Base-by-base conservation (phyloP, 2,329 filamentous ascomycete genomes). In the Penicillium decumbens region DNA sequence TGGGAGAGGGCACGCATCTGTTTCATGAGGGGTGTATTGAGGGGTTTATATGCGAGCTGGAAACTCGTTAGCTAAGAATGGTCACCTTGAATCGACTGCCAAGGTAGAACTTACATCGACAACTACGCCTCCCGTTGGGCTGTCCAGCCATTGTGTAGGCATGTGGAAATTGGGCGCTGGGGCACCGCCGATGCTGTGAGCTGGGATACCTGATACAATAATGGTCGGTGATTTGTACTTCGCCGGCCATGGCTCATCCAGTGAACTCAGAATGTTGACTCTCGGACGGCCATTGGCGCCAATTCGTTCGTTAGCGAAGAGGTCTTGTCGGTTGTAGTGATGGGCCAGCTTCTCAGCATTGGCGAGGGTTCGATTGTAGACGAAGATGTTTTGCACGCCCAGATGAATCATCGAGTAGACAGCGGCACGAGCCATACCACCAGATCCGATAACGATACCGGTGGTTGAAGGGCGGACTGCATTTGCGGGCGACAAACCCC, bases 401-500 rank as follows among this genome's bases (percentile, higher is more conserved):
- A 70, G 50, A 33, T 70, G 64, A 25, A 71, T 66, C 60, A 72
- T 65, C 2, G 70, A 66, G 49, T 72, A 73, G 6, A 72, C 61
- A 25, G 68, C 71, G 18, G 71, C 70, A 6, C 70, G 69, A 8
- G 70, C 70, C 64, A 72, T 71, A 37, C 70, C 71, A 25, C 83
- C 83, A 1, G 83, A 82, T 25, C 83, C 83, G 27, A 86, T 77
- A 20, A 86, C 76, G 12, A 86, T 71, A 0, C 78, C 82, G 1
- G 75, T 79, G 2, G 76, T 78, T 8, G 69, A 74, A 0, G 79
- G 73, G 3, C 81, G 76, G 0, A 85, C 78, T 1, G 80, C 81
- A 53, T 86, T 86, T 3, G 85, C 84, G 0, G 87, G 87, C 0
- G 87, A 89, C 1, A 90, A 73, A 1, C 86, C 86, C 28, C 85